A percentile compares a stretch with the other conserved stretches of the same genome.
phyloP scores from a whole-genome alignment of 805 yeast species.

The Pichia nakasei region DNA sequence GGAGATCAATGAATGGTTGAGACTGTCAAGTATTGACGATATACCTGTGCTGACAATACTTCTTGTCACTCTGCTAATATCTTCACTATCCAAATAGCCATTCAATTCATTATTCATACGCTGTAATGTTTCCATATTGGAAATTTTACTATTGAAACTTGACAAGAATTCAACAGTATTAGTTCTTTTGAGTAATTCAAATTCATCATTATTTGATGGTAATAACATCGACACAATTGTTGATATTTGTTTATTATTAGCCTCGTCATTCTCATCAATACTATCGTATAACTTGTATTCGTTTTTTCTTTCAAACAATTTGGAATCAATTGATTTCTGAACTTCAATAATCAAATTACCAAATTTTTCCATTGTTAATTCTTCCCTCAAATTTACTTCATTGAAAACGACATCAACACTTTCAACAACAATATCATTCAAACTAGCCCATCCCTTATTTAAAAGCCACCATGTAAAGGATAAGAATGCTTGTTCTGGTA shows the following conservation, averaged over 20 bases:
- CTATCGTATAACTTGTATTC: constrained; percentile 1
- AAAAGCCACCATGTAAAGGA: constrained; percentile 91
- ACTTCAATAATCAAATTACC: constrained; percentile 33
- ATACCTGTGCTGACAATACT: constrained; percentile 36
- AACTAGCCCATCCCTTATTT: constrained; percentile 70
- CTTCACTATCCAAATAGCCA: constrained; percentile 21
- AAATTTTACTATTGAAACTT: constrained; percentile 18
- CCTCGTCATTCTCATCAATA: background rate
- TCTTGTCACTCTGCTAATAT: constrained; percentile 25
- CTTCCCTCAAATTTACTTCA: constrained; percentile 63
- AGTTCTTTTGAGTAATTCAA: constrained; percentile 46
- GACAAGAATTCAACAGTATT: constrained; percentile 33
- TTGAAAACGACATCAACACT: constrained; percentile 55
- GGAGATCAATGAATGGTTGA: constrained; percentile 14
- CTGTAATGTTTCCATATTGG: constrained; percentile 22
- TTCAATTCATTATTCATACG: constrained; percentile 24
- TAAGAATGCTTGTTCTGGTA: constrained; percentile 71
- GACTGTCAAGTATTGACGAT: constrained; percentile 39
- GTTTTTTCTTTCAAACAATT: constrained; percentile 5
- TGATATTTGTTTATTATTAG: background rate
- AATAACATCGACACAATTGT: constrained; percentile 20
- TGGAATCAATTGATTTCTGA: constrained; percentile 21
- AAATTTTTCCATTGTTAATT: constrained; percentile 56
- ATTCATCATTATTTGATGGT: constrained; percentile 45
- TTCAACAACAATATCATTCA: constrained; percentile 44